Percentiles rank a stretch among this genome's conserved stretches.
phyloP scores from a whole-genome alignment of 1,284 basidiomycete genomes.

The Ustilago cynodontis region DNA sequence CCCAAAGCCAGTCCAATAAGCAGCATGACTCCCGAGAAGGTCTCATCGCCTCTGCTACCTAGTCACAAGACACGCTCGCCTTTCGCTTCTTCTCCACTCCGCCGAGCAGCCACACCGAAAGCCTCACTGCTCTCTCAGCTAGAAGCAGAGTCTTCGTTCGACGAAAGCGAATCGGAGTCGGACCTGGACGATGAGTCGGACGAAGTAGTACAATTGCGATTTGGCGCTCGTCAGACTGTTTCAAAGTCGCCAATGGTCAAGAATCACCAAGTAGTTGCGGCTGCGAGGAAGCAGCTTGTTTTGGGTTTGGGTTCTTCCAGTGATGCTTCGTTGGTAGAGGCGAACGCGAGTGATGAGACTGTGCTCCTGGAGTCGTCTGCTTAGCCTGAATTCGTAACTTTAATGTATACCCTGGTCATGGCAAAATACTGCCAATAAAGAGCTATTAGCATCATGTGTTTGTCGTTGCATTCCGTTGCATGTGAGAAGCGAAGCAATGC shows the following conservation, averaged over 20 bases:
- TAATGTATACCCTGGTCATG: conserved; percentile 14
- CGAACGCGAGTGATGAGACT: conserved; percentile 25
- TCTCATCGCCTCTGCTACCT: neutral
- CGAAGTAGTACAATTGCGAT: conserved; percentile 28
- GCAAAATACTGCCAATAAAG: neutral
- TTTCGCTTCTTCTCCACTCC: conserved; percentile 11
- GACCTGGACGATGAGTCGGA: conserved; percentile 14
- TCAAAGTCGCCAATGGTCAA: neutral
- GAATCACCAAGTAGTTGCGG: neutral
- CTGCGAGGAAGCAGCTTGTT: conserved; percentile 19
- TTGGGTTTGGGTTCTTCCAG: conserved; percentile 22
- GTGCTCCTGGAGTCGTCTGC: conserved; percentile 17
- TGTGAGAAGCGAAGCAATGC: too few relatives aligned
- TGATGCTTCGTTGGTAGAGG: conserved; percentile 10
- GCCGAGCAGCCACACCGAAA: conserved; percentile 11
- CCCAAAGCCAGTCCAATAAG: conserved; percentile 5
- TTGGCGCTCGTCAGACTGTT: neutral
- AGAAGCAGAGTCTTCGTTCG: conserved; percentile 17
- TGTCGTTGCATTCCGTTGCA: too few relatives aligned
- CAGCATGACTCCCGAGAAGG: conserved; percentile 8
- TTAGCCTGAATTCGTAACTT: neutral
- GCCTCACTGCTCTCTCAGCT: neutral
- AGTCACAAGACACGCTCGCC: conserved; percentile 1
- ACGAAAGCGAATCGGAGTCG: conserved; percentile 20
- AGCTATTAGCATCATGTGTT: neutral